These are phyloP conservation scores for Yarrowia keelungensis DNA, from an alignment of 805 yeast species.

Conservation along the genomic window DNA sequence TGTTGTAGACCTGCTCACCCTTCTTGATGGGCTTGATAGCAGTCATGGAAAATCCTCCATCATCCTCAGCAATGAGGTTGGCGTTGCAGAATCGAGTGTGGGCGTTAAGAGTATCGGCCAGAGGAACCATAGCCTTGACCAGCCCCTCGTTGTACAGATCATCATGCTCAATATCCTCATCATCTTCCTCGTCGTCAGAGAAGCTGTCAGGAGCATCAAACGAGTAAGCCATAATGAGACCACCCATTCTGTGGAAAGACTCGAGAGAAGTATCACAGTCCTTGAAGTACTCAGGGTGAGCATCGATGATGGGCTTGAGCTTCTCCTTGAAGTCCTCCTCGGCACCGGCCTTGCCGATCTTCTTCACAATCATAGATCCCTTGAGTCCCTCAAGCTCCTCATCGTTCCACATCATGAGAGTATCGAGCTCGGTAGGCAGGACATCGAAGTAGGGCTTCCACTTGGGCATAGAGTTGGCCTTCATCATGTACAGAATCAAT, in stretches of 20 bases:
- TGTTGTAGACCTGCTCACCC: constrained; percentile 83
- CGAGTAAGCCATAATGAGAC: constrained; percentile 85
- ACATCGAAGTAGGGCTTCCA: constrained; percentile 79
- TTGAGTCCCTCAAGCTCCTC: constrained; percentile 61
- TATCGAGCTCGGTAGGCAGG: constrained; percentile 67
- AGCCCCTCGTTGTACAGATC: constrained; percentile 54
- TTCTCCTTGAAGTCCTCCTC: constrained; percentile 61
- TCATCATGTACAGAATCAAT: constrained; percentile 69
- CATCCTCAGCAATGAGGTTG: constrained; percentile 57
- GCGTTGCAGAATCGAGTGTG: constrained; percentile 83
- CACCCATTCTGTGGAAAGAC: constrained; percentile 74
- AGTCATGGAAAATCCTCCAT: constrained; percentile 67
- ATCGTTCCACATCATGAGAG: constrained; percentile 80
- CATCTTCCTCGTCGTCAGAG: constrained; percentile 42
- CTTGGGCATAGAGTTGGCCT: constrained; percentile 61
- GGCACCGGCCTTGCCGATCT: constrained; percentile 77
- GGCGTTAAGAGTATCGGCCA: constrained; percentile 90
- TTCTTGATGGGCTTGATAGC: constrained; percentile 64
- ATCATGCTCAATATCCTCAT: constrained; percentile 47
- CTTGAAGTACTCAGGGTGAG: constrained; percentile 41
- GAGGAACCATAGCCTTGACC: constrained; percentile 86
- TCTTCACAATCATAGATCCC: constrained; percentile 73
- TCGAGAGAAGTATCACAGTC: constrained; percentile 55
- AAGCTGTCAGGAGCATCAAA: constrained; percentile 62
- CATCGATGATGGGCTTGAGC: constrained; percentile 54